A percentile compares a stretch with the other conserved stretches of the same genome.
These are phyloP conservation scores for Parafenestella ontariensis DNA, from an alignment of 2,329 filamentous ascomycete genomes.

Conservation along the genomic window DNA sequence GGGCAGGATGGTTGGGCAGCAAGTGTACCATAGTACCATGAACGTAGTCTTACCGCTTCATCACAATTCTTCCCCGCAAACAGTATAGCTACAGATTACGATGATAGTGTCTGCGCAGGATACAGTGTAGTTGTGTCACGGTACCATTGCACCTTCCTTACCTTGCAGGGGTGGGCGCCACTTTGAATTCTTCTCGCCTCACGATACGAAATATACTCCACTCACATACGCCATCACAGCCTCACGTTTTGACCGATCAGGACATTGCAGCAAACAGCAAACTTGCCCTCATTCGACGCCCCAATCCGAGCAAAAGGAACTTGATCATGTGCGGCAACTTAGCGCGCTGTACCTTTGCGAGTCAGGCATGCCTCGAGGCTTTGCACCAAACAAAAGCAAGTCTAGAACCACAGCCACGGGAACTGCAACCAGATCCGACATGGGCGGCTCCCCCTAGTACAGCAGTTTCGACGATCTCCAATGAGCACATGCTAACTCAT, in stretches of 20 bases:
- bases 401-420: constrained; percentile 12
- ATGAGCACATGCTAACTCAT: constrained; percentile 9
- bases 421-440: constrained; percentile 14
- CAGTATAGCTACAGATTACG: constrained; percentile 2
- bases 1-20: constrained; percentile 31
- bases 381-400: constrained; percentile 11
- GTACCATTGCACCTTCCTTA: constrained; percentile 5
- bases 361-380: constrained; percentile 9
- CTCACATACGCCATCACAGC: constrained; percentile 15
- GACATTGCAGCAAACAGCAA: constrained; percentile 1
- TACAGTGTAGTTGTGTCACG: constrained; percentile 14
- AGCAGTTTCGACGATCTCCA: constrained; percentile 6
- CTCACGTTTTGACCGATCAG: constrained; percentile 16
- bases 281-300: constrained; percentile 2
- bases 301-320: constrained; percentile 2
- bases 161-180: constrained; percentile 8
- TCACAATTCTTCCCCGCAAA: constrained; percentile 10
- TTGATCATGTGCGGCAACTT: constrained; percentile 11
- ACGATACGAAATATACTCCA: constrained; percentile 7
- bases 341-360: constrained; percentile 4
- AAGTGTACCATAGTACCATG: constrained; percentile 32
- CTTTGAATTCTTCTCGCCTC: constrained; percentile 20
- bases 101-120: not conserved
- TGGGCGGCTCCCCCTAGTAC: constrained; percentile 3
- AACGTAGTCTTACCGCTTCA: constrained; percentile 23